A percentile compares a stretch with the other conserved stretches of the same genome.
Conservation (phyloP, 192 early-diverging fungal genomes). For the Chytriomyces sp. region DNA sequence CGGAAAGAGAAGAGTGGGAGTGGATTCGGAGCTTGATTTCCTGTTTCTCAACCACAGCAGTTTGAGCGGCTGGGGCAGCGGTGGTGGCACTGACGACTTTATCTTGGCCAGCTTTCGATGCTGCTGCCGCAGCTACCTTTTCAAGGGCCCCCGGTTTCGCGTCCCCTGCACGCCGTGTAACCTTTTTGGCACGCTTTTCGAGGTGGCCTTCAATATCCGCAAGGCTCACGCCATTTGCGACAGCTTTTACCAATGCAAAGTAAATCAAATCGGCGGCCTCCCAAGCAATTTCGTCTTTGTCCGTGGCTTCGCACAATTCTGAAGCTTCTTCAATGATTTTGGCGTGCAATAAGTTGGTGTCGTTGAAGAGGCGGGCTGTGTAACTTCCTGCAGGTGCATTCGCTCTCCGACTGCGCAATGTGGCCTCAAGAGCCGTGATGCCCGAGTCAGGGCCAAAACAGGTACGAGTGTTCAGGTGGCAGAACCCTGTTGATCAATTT, state of each 20-base stretch:
- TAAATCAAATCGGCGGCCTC: constrained; percentile 97
- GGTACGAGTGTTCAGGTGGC: constrained; percentile 87
- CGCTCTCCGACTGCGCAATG: constrained; percentile 69
- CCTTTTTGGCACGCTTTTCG: constrained; percentile 80
- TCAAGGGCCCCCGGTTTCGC: constrained; percentile 77
- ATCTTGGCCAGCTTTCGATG: neutral
- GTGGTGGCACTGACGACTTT: constrained; percentile 4
- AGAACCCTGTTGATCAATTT: constrained; percentile 71
- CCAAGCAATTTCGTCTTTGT: constrained; percentile 82
- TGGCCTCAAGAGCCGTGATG: constrained; percentile 72
- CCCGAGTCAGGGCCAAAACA: constrained; percentile 89
- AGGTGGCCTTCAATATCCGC: constrained; percentile 87
- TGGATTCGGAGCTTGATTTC: constrained; percentile 80
- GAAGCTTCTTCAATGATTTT: constrained; percentile 97
- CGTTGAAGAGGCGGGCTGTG: constrained; percentile 85
- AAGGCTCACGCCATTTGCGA: constrained; percentile 77
- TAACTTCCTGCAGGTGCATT: constrained; percentile 89
- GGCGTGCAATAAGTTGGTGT: constrained; percentile 76
- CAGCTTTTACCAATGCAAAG: constrained; percentile 90
- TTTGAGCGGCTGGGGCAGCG: constrained; percentile 29
- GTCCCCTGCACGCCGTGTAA: constrained; percentile 87
- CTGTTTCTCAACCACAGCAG: constrained; percentile 47
- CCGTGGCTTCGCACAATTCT: constrained; percentile 83
- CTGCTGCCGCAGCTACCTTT: neutral
- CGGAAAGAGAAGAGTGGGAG: constrained; percentile 55